Evolutionary conservation across 306 rosid species (phyloP), one percentile per base, ranked within the genome.

Genomic region (Citrullus colocynthis): DNA sequence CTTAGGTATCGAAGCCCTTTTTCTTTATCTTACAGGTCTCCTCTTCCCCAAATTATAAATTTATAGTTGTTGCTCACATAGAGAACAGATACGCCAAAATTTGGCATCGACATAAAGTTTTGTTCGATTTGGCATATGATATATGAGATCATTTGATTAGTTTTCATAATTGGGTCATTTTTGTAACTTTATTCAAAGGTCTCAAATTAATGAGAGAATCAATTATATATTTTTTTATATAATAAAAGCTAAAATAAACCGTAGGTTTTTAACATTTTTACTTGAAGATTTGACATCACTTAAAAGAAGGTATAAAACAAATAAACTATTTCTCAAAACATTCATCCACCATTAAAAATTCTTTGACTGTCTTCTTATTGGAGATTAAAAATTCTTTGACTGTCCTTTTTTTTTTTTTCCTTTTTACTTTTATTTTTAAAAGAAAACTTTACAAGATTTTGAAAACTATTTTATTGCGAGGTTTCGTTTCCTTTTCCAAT

Each of bases 281-380:
- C 55, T 0, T 28, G 2, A 74, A 78, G 45, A 93, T 87, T 88
- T 89, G 97, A 89, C 92, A 81, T 17, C 98, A 93, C 96, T 87
- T 10, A 34, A 34, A 55, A 80, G 75, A 59, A 85, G 41, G 78
- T 30, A 63, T 55, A 32, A 55, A 75, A 55, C 14, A 69, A 69
- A 69, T 63, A 74, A 75, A 42, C 73, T 59, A 58, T 30, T 20
- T 69, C 17, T 39, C 78, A 76, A 45, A 55, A 42, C 52, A 75
- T 57, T 55, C 34, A 70, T 21, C 56, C 57, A 42, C 54, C 36
- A 9, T 80, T 67, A 63, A 49, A 82, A 78, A 82, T 86, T 82
- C 76, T 62, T 82, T 88, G 93, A 87, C 89, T 75, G 37, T 24
- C 59, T 8, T 77, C 58, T 81, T 65, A 87, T 88, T 85, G 89